Percentiles rank a stretch among this genome's conserved stretches.
These are phyloP conservation scores for Pythium plurisporium DNA, from an alignment of 352 stramenopile species.

Conservation along the genomic window DNA sequence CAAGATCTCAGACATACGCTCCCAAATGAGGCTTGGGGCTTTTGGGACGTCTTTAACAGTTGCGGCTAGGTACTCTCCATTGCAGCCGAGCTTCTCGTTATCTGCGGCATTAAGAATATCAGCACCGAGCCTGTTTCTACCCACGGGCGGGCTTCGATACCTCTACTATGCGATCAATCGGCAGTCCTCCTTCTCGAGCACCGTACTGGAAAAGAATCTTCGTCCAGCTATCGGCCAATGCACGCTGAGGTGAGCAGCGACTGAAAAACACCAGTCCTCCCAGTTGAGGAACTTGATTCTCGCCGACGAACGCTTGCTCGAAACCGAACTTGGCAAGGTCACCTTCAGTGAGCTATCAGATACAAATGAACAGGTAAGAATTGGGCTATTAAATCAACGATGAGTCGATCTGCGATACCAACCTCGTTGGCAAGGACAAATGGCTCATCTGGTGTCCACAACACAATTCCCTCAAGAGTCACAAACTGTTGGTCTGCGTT, in stretches of 20 bases:
- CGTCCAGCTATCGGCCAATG: conserved; percentile 84
- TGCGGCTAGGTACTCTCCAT: conserved; percentile 6
- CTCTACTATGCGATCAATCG: conserved; percentile 60
- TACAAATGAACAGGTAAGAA: not conserved
- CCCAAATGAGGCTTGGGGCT: conserved; percentile 7
- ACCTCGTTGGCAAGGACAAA: conserved; percentile 72
- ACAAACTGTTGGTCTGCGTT: conserved; percentile 43
- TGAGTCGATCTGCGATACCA: not conserved
- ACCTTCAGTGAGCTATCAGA: conserved; percentile 52
- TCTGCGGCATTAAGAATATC: not conserved
- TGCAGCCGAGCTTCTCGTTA: not conserved
- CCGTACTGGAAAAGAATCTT: conserved; percentile 85
- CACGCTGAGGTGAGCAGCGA: conserved; percentile 76
- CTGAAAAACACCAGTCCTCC: conserved; percentile 59
- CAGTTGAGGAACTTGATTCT: conserved; percentile 42
- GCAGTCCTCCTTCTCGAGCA: conserved; percentile 52
- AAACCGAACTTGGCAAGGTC: conserved; percentile 81
- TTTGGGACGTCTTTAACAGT: not conserved
- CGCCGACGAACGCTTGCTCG: conserved; percentile 49
- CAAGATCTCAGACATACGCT: conserved; percentile 18
- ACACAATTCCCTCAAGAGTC: conserved; percentile 68
- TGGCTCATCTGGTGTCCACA: conserved; percentile 37
- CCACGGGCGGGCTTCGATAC: conserved; percentile 17
- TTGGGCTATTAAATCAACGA: not conserved
- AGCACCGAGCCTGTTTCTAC: not conserved